A percentile compares a stretch with the other conserved stretches of the same genome.
Evolutionary conservation across 805 yeast genomes (phyloP).

Genomic region (Candida mattraensis): DNA sequence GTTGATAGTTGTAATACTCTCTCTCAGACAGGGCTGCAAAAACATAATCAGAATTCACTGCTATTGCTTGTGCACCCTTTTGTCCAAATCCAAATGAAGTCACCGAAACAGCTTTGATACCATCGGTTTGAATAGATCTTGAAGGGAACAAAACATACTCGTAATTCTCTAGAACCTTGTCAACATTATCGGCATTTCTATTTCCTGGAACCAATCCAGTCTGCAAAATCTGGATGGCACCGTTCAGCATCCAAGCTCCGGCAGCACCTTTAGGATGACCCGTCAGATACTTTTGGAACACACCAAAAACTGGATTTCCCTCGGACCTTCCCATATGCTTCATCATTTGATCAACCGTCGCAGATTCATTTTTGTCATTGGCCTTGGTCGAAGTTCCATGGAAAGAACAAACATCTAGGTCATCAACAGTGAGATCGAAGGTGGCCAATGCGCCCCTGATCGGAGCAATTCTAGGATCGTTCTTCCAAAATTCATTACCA

Average conservation of each 20-base stretch:
- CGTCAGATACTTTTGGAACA: constrained; percentile 97
- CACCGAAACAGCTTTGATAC: constrained; percentile 94
- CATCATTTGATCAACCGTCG: constrained; percentile 90
- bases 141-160: constrained; percentile 94
- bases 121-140: constrained; percentile 89
- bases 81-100: constrained; percentile 99
- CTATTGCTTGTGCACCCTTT: constrained; percentile 96
- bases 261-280: constrained; percentile 99
- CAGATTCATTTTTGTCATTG: constrained; percentile 96
- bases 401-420: constrained; percentile 94
- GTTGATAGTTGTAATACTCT: constrained; percentile 69
- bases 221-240: constrained; percentile 90
- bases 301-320: constrained; percentile 97
- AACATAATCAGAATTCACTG: constrained; percentile 90
- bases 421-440: constrained; percentile 90
- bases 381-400: constrained; percentile 99
- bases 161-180: constrained; percentile 73
- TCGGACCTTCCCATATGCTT: constrained; percentile 92
- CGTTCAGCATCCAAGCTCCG: constrained; percentile 99
- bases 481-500: constrained; percentile 92
- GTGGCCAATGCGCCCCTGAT: constrained; percentile 95
- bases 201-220: constrained; percentile 97
- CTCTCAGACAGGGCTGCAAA: constrained; percentile 74
- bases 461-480: constrained; percentile 94
- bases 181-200: constrained; percentile 97